Conservation (phyloP, 345 rosid species). For the Brassica juncea region DNA sequence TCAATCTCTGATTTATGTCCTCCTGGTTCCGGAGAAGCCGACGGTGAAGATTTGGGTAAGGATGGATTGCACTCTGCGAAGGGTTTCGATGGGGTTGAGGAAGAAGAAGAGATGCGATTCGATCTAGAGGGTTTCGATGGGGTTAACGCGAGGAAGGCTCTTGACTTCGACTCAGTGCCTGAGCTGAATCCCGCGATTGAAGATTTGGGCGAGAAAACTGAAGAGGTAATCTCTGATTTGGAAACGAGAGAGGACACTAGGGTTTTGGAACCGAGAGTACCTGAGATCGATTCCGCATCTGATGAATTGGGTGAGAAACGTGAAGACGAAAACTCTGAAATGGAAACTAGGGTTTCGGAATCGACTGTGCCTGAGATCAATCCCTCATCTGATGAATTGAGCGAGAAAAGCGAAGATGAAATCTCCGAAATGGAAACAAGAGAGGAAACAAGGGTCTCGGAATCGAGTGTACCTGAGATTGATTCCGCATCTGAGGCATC, state of each 20-base stretch:
- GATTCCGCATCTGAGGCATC: not conserved
- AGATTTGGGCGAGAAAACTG: constrained; percentile 32
- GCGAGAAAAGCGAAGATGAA: constrained; percentile 14
- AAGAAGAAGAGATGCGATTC: constrained; percentile 40
- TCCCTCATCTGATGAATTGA: not conserved
- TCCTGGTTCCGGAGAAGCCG: constrained; percentile 18
- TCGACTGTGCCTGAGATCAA: not conserved
- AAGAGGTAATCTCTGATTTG: constrained; percentile 35
- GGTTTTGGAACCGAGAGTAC: constrained; percentile 7
- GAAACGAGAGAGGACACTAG: constrained; percentile 9
- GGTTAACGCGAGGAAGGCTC: constrained; percentile 43
- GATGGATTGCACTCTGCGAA: constrained; percentile 28
- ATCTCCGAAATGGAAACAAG: not conserved
- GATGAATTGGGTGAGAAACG: constrained; percentile 33
- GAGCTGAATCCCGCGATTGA: constrained; percentile 46
- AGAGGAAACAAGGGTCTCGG: constrained; percentile 14
- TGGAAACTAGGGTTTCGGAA: constrained; percentile 15
- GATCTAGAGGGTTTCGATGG: constrained; percentile 40
- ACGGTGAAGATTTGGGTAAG: constrained; percentile 34
- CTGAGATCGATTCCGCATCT: constrained; percentile 43
- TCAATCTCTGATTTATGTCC: constrained; percentile 14
- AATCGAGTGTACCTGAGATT: not conserved
- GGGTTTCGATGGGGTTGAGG: constrained; percentile 32
- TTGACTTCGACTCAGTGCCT: constrained; percentile 49
- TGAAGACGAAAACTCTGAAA: constrained; percentile 32